Percentiles rank a stretch among this genome's conserved stretches.
Evolutionary conservation across 345 rosid species (phyloP).

Genomic region (Gossypium raimondii): DNA sequence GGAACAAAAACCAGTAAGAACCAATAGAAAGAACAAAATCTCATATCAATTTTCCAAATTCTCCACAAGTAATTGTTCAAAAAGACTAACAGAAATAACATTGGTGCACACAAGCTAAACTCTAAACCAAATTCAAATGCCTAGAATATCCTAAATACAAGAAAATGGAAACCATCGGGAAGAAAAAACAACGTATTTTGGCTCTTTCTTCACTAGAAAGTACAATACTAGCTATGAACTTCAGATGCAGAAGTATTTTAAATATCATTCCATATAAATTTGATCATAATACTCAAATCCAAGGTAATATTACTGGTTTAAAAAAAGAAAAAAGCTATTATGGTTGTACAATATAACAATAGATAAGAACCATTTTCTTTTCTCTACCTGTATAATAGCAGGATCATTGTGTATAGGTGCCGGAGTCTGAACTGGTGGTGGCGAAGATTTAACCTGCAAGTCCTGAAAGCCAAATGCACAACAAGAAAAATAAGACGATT

Average conservation of each 20-base stretch:
- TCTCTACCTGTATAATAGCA: constrained; percentile 41
- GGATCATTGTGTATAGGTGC: constrained; percentile 33
- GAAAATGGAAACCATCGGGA: neutral
- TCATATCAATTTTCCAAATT: neutral
- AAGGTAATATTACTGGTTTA: too few relatives aligned
- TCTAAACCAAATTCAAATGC: neutral
- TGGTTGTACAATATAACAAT: neutral
- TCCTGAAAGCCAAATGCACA: constrained; percentile 27
- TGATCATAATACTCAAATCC: neutral
- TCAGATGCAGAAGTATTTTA: neutral
- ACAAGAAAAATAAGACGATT: neutral
- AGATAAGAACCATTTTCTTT: neutral
- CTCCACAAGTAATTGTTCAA: neutral
- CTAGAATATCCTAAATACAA: neutral
- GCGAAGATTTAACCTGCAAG: constrained; percentile 43
- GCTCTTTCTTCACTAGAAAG: neutral
- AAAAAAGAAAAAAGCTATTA: neutral
- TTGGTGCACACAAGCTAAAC: neutral
- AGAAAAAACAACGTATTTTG: neutral
- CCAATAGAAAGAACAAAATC: neutral
- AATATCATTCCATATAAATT: neutral
- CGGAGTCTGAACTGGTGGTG: constrained; percentile 23
- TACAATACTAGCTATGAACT: neutral
- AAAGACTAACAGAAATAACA: neutral
- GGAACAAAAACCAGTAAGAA: neutral